phyloP scores from a whole-genome alignment of 2,329 filamentous ascomycete genomes.

The Diaporthe amygdali region DNA sequence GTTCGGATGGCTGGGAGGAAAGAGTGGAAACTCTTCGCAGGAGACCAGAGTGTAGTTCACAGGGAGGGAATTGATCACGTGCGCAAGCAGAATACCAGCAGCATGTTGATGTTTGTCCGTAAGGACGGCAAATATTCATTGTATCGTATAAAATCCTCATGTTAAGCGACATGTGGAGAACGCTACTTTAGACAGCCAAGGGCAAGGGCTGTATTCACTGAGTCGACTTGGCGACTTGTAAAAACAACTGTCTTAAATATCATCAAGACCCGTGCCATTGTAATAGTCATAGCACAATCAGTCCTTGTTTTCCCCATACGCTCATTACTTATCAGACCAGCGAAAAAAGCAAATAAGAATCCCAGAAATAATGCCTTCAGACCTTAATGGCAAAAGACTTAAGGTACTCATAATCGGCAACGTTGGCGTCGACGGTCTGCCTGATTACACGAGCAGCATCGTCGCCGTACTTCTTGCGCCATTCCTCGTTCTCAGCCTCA shows the following conservation, averaged over 20 bases:
- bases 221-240: constrained; percentile 14
- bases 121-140: not conserved
- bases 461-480: constrained; percentile 76
- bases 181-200: not conserved
- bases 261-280: not conserved
- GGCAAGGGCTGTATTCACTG: not conserved
- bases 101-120: not conserved
- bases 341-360: constrained; percentile 10
- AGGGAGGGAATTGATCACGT: not conserved
- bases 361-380: constrained; percentile 36
- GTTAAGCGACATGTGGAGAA: not conserved
- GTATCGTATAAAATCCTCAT: not conserved
- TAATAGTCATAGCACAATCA: not conserved
- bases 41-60: constrained; percentile 18
- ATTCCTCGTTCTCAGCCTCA: constrained; percentile 73
- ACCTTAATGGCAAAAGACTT: constrained; percentile 76
- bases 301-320: constrained; percentile 4
- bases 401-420: constrained; percentile 80
- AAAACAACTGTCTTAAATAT: constrained; percentile 15
- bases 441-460: constrained; percentile 74
- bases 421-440: constrained; percentile 72
- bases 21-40: constrained; percentile 1
- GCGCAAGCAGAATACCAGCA: not conserved
- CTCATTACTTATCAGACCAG: constrained; percentile 1
- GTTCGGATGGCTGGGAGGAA: constrained; percentile 20